Base-by-base conservation (phyloP, 257 asterid species). In the Solanum tacnaense region DNA sequence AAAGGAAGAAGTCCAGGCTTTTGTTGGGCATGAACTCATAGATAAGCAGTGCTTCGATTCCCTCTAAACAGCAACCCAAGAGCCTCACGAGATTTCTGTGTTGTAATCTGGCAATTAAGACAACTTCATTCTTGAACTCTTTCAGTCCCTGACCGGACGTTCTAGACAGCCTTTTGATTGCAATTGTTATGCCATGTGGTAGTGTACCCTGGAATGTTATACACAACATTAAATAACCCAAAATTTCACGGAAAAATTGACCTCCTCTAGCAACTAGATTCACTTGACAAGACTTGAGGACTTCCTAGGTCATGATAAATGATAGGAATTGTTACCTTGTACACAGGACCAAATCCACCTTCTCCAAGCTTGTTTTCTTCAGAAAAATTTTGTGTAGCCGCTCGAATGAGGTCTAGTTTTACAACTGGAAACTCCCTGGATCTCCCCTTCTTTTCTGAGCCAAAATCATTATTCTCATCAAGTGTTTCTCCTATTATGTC, bases 311-410 rank as follows among this genome's bases (percentile, higher is more conserved):
- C 0, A 56, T 15, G 39, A 31, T 4, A 34, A 35, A 35, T 11
- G 76, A 62, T 25, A 70, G 38, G 79, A 5, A 20, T 27, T 2
- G 18, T 27, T 65, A 84, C 87, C 79, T 84, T 84, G 58, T 65
- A 84, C n/a, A 84, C 87, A 2, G 65, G 6, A 44, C 87, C 87
- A 84, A 84, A 84, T 84, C 87, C 87, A 44, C 87, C 87, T 84
- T 84, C 62, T 65, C 87, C 87, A 9, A 84, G 79, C 79, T 84
- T 84, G 60, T 65, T 65, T n/a, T 67, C 29, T 18, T 84, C 78
- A 38, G 87, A 84, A 84, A 65, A 15, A 1, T 7, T 36, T 4
- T 65, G 62, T 2, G 62, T 84, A 70, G 79, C 87, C 0, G 21
- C 87, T 3, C 12, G 78, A 36, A 84, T 44, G 60, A 84, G 36